Conservation (phyloP, 768 basidiomycete genomes). For the Phallus indusiatus region DNA sequence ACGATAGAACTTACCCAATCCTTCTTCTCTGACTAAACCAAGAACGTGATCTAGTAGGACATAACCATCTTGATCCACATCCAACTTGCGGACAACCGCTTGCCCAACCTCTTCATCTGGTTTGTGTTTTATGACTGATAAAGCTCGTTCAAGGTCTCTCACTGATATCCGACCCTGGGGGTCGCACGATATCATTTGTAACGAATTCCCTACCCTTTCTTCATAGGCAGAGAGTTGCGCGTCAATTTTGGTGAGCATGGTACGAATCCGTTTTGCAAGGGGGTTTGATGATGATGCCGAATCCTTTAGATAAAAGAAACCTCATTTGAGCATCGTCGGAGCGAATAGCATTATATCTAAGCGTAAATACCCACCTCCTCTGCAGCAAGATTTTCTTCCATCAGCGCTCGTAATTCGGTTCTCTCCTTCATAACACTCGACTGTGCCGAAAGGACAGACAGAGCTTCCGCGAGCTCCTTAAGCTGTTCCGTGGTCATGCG, state of each 20-base stretch:
- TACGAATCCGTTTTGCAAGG: slow-evolving; percentile 91
- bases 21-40: slow-evolving; percentile 80
- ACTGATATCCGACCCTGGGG: slow-evolving; percentile 84
- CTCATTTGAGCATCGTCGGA: slow-evolving; percentile 4
- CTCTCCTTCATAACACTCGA: slow-evolving; percentile 95
- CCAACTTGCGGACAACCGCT: slow-evolving; percentile 84
- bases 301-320: slow-evolving; percentile 33
- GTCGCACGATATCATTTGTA: slow-evolving; percentile 81
- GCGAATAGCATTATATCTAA: slow-evolving; percentile 4
- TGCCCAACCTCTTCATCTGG: slow-evolving; percentile 86
- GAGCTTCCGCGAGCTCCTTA: slow-evolving; percentile 85
- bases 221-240: slow-evolving; percentile 89
- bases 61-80: slow-evolving; percentile 92
- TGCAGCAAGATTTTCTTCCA: slow-evolving; percentile 87
- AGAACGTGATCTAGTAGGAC: slow-evolving; percentile 94
- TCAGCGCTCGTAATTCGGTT: slow-evolving; percentile 79
- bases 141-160: slow-evolving; percentile 80
- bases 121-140: slow-evolving; percentile 87
- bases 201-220: slow-evolving; percentile 68
- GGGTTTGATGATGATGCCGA: slow-evolving; percentile 75
- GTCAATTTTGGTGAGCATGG: slow-evolving; percentile 95
- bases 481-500: slow-evolving; percentile 97
- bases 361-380: slow-evolving; percentile 59
- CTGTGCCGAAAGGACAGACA: slow-evolving; percentile 85
- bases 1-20: slow-evolving; percentile 45